These are phyloP conservation scores for Seminavis robusta DNA, from an alignment of 108 stramenopile genomes.

Conservation along the genomic window DNA sequence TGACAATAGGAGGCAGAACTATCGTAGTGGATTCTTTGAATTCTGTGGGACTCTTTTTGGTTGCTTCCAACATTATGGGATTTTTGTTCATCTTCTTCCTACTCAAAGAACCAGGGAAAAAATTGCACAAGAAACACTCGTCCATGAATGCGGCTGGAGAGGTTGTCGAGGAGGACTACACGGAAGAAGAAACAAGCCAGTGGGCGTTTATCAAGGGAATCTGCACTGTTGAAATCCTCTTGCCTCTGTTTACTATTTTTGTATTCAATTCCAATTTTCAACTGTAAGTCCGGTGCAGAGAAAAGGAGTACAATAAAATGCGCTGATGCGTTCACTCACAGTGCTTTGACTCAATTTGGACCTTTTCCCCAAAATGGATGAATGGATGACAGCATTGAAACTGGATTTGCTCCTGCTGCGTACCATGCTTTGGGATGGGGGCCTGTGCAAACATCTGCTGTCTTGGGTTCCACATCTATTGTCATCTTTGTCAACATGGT, in stretches of 20 bases:
- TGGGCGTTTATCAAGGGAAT: slow-evolving; percentile 27
- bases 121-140: slow-evolving; percentile 4
- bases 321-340: too few species aligned
- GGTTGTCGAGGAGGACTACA: slow-evolving; percentile 2
- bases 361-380: neutral
- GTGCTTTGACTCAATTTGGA: neutral
- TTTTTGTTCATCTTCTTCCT: slow-evolving; percentile 35
- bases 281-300: slow-evolving; percentile 21
- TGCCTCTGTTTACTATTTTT: slow-evolving; percentile 62
- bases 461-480: slow-evolving; percentile 49
- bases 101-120: slow-evolving; percentile 50
- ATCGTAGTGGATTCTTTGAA: slow-evolving; percentile 53
- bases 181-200: slow-evolving; percentile 11
- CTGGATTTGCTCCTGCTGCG: slow-evolving; percentile 64
- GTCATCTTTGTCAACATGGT: slow-evolving; percentile 53
- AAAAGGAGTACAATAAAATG: too few species aligned
- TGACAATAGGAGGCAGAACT: slow-evolving; percentile 2
- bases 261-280: slow-evolving; percentile 66
- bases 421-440: slow-evolving; percentile 57
- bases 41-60: slow-evolving; percentile 57
- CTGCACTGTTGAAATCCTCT: slow-evolving; percentile 28
- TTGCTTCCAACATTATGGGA: slow-evolving; percentile 38
- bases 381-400: slow-evolving; percentile 56
- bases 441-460: slow-evolving; percentile 48
- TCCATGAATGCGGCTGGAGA: slow-evolving; percentile 2